These are phyloP conservation scores for Entophlyctis helioformis DNA, from an alignment of 192 early-diverging fungal species.

Conservation along the genomic window DNA sequence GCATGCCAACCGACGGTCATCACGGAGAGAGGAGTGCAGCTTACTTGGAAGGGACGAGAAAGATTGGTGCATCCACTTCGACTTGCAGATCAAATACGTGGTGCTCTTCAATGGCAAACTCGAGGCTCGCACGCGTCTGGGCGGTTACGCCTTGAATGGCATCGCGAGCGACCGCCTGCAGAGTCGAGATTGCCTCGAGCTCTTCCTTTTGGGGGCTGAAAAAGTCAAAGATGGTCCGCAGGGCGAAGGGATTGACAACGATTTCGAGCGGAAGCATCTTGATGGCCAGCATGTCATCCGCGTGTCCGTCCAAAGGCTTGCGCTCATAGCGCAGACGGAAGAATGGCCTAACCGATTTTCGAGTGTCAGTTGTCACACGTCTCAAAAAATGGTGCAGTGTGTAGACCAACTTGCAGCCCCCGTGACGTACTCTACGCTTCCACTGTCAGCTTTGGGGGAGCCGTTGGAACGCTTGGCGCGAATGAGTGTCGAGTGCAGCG, in stretches of 20 bases:
- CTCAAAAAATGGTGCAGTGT: too few relatives aligned
- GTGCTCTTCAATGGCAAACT: slow-evolving; percentile 77
- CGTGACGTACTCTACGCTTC: too few relatives aligned
- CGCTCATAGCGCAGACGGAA: slow-evolving; percentile 70
- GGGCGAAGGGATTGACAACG: slow-evolving; percentile 69
- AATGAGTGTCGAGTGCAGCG: slow-evolving; percentile 23
- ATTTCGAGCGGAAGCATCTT: slow-evolving; percentile 84
- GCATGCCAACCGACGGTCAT: too few relatives aligned
- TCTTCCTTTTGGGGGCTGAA: slow-evolving; percentile 69
- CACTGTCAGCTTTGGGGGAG: too few relatives aligned
- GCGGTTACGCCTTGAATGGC: slow-evolving; percentile 76
- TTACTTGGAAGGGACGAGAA: slow-evolving; percentile 65
- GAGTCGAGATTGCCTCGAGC: slow-evolving; percentile 43
- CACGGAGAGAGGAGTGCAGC: not conserved
- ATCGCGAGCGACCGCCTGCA: slow-evolving; percentile 58
- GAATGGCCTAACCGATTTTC: slow-evolving; percentile 26
- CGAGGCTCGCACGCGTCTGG: slow-evolving; percentile 78
- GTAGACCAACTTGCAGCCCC: too few relatives aligned
- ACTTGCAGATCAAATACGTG: slow-evolving; percentile 82
- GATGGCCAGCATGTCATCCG: slow-evolving; percentile 72
- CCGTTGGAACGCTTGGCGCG: too few relatives aligned
- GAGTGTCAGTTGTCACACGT: too few relatives aligned
- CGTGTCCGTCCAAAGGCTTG: slow-evolving; percentile 79
- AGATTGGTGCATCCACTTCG: slow-evolving; percentile 94
- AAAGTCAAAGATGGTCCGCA: slow-evolving; percentile 65